phyloP scores from a whole-genome alignment of 2,329 filamentous ascomycete genomes.

The Hypoxylon sp. region DNA sequence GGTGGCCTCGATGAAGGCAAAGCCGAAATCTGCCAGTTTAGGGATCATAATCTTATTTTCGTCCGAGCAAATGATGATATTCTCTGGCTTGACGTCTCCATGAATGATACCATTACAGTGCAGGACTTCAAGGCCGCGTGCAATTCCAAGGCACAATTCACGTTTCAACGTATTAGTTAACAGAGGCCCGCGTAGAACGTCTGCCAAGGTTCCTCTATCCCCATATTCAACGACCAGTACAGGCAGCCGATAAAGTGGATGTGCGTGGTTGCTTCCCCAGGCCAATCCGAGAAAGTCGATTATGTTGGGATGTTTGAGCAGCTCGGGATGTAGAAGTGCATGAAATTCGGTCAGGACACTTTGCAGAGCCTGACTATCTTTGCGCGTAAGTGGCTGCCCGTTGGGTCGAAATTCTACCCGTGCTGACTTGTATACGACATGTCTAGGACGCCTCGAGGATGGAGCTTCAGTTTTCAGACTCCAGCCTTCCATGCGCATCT shows the following conservation, averaged over 20 bases:
- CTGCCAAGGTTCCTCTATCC: constrained; percentile 6
- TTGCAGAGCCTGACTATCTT: constrained; percentile 10
- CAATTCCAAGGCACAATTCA: constrained; percentile 5
- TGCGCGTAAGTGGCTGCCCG: background rate
- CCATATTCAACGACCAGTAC: constrained; percentile 9
- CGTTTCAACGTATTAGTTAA: background rate
- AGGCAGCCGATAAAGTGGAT: constrained; percentile 5
- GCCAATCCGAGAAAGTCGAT: constrained; percentile 11
- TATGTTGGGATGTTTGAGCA: constrained; percentile 8
- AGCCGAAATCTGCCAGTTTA: constrained; percentile 10
- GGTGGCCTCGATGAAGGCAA: constrained; percentile 1
- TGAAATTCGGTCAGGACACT: constrained; percentile 10
- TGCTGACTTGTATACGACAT: constrained; percentile 8
- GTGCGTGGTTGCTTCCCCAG: constrained; percentile 5
- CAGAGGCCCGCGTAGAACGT: constrained; percentile 1
- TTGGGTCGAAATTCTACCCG: constrained; percentile 4
- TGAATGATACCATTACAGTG: constrained; percentile 8
- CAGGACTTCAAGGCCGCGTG: constrained; percentile 2
- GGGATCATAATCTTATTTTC: background rate
- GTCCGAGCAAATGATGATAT: constrained; percentile 8
- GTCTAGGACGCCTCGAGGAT: constrained; percentile 2
- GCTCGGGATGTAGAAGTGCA: background rate
- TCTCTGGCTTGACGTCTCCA: constrained; percentile 8
- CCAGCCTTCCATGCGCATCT: background rate
- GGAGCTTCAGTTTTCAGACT: background rate